Base-by-base conservation (phyloP, 305 asterid genomes). In the Fraxinus xanthoxyloides region DNA sequence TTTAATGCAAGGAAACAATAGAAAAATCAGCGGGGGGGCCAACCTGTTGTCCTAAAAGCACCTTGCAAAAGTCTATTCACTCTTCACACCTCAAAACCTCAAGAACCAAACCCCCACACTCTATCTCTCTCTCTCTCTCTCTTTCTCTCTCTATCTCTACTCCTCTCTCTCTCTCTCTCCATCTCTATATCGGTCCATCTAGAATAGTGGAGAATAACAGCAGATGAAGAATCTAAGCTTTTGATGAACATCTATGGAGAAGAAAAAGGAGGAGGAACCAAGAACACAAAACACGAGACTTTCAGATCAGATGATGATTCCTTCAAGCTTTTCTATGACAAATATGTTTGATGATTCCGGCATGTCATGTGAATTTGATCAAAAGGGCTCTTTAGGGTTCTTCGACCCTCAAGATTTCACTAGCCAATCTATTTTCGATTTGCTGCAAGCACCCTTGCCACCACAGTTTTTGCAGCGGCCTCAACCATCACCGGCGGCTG, bases 291-390 rank as follows among this genome's bases (percentile, higher is more conserved):
- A 76, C 70, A 51, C 81, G 21, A 67, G 23, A 40, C 83, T 83
- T 69, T 78, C 85, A 76, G 89, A 87, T 84, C 86, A 87, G 84
- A 43, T 56, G 43, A 77, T 77, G 80, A 86, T 89, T 81, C 85
- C 86, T 73, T 67, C 81, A n/a, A 81, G 74, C 75, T 88, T 84
- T 26, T 51, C 81, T 2, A 7, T 67, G n/a, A 79, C 72, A 15
- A 82, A 46, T 79, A 36, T 81, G 65, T 80, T 80, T 46, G 90
- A 69, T 69, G 75, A 65, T 65, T 24, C 31, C 32, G 32, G 82
- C 38, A 76, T 78, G n/a, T 2, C 74, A 13, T 36, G 15, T 61
- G 87, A 78, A 48, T 12, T 32, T n/a, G 83, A 79, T 7, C 70
- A 73, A 13, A 78, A 30, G 40, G 74, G 72, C 56, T 79, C 85